Percentiles rank a stretch among this genome's conserved stretches.
These are phyloP conservation scores for Daucus carota DNA, from an alignment of 129 eudicot genomes.

Conservation along the genomic window DH1_v3.0 NC_030388.2:16187001-16187500, in stretches of 20 bases:
- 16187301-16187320: background rate
- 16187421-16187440: constrained; percentile 43
- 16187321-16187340: background rate
- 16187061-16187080: too few species aligned
- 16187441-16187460: constrained; percentile 54
- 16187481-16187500: constrained; percentile 48
- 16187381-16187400: background rate
- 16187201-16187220: too few species aligned
- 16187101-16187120: background rate
- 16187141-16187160: too few species aligned
- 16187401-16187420: constrained; percentile 19
- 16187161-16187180: too few species aligned
- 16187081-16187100: too few species aligned
- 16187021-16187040: too few species aligned
- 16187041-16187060: too few species aligned
- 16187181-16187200: too few species aligned
- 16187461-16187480: constrained; percentile 57
- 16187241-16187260: background rate
- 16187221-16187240: background rate
- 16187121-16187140: background rate
- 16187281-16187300: too few species aligned
- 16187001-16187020: too few species aligned
- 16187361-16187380: background rate
- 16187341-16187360: background rate
- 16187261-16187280: background rate